Evolutionary conservation across 2,329 filamentous ascomycete species (phyloP).

Genomic region (Bipolaris oryzae): DNA sequence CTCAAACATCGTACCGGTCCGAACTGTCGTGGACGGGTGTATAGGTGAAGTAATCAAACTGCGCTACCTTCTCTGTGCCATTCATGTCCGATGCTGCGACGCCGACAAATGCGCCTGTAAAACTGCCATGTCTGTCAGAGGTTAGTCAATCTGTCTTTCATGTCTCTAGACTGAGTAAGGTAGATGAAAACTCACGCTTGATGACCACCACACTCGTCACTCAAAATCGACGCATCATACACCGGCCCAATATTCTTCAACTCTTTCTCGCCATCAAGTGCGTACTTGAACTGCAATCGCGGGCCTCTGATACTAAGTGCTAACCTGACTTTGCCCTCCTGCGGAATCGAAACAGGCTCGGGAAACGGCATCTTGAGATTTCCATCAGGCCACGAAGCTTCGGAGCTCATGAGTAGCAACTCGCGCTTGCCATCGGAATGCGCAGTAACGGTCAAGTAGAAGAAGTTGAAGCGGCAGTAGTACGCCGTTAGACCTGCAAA

Average conservation of each 20-base stretch:
- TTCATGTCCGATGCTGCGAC: conserved; percentile 44
- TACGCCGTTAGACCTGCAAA: conserved; percentile 67
- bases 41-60: conserved; percentile 44
- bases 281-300: conserved; percentile 63
- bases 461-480: conserved; percentile 69
- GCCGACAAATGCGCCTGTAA: conserved; percentile 61
- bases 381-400: conserved; percentile 62
- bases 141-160: neutral
- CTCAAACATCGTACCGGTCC: conserved; percentile 39
- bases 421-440: conserved; percentile 63
- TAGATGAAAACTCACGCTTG: conserved; percentile 41
- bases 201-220: conserved; percentile 68
- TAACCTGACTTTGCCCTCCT: conserved; percentile 61
- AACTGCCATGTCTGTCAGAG: conserved; percentile 59
- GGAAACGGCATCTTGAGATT: conserved; percentile 54
- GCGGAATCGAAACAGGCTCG: conserved; percentile 57
- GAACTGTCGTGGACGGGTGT: conserved; percentile 36
- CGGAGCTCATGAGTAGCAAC: conserved; percentile 62
- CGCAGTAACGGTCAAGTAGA: conserved; percentile 66
- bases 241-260: conserved; percentile 61
- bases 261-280: conserved; percentile 52
- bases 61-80: conserved; percentile 33
- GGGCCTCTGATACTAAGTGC: conserved; percentile 59
- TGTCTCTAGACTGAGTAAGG: no score
- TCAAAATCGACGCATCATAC: conserved; percentile 64